Evolutionary conservation across 352 stramenopile genomes (phyloP).

Genomic region (Achlya hypogyna): DNA sequence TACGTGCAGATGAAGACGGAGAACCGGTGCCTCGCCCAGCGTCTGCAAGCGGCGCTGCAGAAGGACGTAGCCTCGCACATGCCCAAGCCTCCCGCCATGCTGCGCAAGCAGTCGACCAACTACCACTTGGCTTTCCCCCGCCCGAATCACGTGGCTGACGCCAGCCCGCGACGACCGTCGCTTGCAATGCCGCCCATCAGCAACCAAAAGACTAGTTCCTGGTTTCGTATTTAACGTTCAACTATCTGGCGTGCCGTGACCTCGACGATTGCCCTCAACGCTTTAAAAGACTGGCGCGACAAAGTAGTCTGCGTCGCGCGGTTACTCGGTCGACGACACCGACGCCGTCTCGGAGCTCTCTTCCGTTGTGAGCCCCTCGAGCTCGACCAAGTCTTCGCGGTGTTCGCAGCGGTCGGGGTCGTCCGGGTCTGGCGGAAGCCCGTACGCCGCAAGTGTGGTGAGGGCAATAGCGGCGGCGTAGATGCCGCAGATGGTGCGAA

Average conservation of each 20-base stretch:
- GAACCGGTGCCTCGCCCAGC: neutral
- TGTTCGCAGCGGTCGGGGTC: slow-evolving; percentile 10
- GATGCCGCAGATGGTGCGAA: slow-evolving; percentile 1
- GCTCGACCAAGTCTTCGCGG: neutral
- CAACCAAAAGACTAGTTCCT: slow-evolving; percentile 4
- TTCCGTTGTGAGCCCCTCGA: neutral
- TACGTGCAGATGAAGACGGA: slow-evolving; percentile 13
- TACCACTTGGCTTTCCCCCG: neutral
- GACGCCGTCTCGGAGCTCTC: neutral
- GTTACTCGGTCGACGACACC: neutral
- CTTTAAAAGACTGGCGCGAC: neutral
- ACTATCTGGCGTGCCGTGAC: neutral
- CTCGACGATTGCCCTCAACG: slow-evolving; percentile 4
- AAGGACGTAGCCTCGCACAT: neutral
- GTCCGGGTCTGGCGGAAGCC: neutral
- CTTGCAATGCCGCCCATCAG: neutral
- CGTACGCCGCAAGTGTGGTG: neutral
- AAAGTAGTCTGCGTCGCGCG: too few relatives aligned
- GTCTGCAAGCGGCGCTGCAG: neutral
- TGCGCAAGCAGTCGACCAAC: neutral
- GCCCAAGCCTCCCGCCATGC: neutral
- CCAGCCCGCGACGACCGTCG: neutral
- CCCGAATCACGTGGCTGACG: neutral
- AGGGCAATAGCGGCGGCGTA: neutral
- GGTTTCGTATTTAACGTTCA: neutral